A percentile compares a stretch with the other conserved stretches of the same genome.
Evolutionary conservation across 768 basidiomycete species (phyloP).

Genomic region (Pisolithus marmoratus): DNA sequence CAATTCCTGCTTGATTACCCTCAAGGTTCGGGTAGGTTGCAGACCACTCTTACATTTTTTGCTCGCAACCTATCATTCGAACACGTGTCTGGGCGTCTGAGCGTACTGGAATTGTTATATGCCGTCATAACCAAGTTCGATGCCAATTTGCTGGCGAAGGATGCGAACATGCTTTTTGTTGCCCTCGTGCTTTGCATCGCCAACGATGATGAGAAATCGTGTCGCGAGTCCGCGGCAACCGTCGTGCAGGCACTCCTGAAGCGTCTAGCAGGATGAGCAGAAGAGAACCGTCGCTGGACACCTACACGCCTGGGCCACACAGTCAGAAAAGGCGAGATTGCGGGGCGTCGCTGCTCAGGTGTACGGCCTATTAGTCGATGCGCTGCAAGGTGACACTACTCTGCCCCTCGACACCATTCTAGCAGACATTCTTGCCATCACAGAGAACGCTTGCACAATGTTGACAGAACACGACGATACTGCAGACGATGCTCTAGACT

Average conservation of each 20-base stretch:
- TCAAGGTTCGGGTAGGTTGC: conserved; percentile 87
- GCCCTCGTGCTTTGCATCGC: conserved; percentile 89
- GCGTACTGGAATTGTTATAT: conserved; percentile 90
- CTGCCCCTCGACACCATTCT: conserved; percentile 46
- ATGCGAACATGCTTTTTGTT: conserved; percentile 85
- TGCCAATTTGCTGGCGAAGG: conserved; percentile 62
- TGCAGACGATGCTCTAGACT: conserved; percentile 55
- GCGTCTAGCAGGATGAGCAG: conserved; percentile 57
- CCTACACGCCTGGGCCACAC: conserved; percentile 73
- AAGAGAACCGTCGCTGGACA: conserved; percentile 57
- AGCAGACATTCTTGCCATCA: conserved; percentile 44
- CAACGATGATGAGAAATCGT: conserved; percentile 89
- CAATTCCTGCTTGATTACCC: conserved; percentile 98
- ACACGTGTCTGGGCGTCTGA: conserved; percentile 84
- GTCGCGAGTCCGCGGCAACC: conserved; percentile 81
- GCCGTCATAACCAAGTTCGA: conserved; percentile 86
- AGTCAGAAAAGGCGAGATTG: conserved; percentile 54
- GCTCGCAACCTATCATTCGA: conserved; percentile 89
- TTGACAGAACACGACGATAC: conserved; percentile 38
- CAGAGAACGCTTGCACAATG: conserved; percentile 6
- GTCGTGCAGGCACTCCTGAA: conserved; percentile 73
- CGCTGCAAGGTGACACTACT: conserved; percentile 42
- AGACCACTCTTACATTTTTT: conserved; percentile 84
- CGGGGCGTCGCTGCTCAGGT: conserved; percentile 74
- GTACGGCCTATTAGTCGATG: conserved; percentile 76